A percentile compares a stretch with the other conserved stretches of the same genome.
Evolutionary conservation across 1,284 basidiomycete species (phyloP).

Genomic region (Mycosarcoma maydis): DNA sequence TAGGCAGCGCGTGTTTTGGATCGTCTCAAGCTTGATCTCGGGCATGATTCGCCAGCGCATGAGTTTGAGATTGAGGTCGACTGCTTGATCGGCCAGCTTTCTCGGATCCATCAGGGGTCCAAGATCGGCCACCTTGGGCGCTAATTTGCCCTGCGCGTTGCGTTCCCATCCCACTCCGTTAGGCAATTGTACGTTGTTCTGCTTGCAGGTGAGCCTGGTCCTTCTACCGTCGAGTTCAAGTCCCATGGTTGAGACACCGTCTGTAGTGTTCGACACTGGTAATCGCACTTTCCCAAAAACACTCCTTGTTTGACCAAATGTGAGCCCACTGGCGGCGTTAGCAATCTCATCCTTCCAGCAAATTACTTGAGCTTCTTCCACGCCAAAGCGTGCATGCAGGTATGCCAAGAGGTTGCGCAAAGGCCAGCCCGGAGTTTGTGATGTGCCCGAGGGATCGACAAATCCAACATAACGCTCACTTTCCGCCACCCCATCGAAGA

Average conservation of each 20-base stretch:
- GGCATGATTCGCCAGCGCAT: slow-evolving; percentile 98
- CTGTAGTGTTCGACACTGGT: background rate
- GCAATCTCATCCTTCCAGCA: slow-evolving; percentile 59
- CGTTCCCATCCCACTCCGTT: slow-evolving; percentile 93
- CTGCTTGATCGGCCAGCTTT: slow-evolving; percentile 89
- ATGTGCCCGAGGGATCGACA: slow-evolving; percentile 84
- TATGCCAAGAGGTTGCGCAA: slow-evolving; percentile 87
- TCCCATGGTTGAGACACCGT: background rate
- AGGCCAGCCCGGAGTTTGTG: slow-evolving; percentile 88
- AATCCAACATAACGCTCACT: slow-evolving; percentile 70
- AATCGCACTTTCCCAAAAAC: slow-evolving; percentile 24
- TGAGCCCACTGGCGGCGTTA: background rate
- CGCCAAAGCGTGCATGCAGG: slow-evolving; percentile 64
- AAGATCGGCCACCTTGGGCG: slow-evolving; percentile 86
- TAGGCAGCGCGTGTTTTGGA: slow-evolving; percentile 81
- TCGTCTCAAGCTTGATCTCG: slow-evolving; percentile 83
- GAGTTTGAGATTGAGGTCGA: slow-evolving; percentile 94
- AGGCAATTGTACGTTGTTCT: slow-evolving; percentile 67
- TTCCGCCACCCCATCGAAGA: slow-evolving; percentile 70
- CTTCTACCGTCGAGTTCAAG: slow-evolving; percentile 3
- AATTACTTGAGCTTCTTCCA: slow-evolving; percentile 70
- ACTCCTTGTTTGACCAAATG: slow-evolving; percentile 4
- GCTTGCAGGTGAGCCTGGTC: slow-evolving; percentile 20
- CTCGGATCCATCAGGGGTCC: slow-evolving; percentile 93
- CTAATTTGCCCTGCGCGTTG: slow-evolving; percentile 83